Base-by-base conservation (phyloP, 345 rosid genomes). In the Populus pruinosa region DNA sequence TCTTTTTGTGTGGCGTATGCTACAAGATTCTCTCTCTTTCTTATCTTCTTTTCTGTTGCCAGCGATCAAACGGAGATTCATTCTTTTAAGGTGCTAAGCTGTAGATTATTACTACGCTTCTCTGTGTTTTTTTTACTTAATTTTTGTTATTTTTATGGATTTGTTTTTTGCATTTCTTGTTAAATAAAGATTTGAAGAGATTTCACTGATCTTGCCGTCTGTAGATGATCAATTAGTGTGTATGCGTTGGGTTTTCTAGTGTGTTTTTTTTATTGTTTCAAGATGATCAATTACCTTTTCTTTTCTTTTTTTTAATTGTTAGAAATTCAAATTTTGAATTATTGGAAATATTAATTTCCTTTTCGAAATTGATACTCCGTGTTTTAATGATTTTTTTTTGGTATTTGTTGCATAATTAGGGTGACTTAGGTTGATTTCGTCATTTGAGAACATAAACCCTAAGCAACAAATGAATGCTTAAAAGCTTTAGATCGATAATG, bases 61-160 rank as follows among this genome's bases (percentile, higher is more conserved):
- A 63, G 56, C 70, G 50, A 74, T 64, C 43, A 74, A 41, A 9
- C 18, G 69, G 44, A 72, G 47, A 23, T 61, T 72, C 41, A 33
- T 21, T 38, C 20, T 33, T 33, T 65, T 16, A 16, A 65, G 41
- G 21, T 65, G 41, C 13, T 31, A 2, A 11, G 47, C 36, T 5
- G 33, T 33, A 62, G 67, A 25, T 62, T n/a, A 31, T 50, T 31
- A 50, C 18, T 23, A 13, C 8, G 73, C n/a, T 2, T 70, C 62
- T 2, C 35, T 16, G 5, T 47, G 27, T 71, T 21, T 47, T 23
- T 67, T 8, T 33, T 33, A 33, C 36, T 33, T 33, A 33, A 33
- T 33, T 33, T 33, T 33, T 33, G 5, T 33, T 33, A 33, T 33
- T 33, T 33, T 33, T 33, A 33, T 33, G 36, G 36, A 27, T 4